A percentile compares a stretch with the other conserved stretches of the same genome.
Evolutionary conservation across 2,329 filamentous ascomycete genomes (phyloP).

Genomic region (Coniochaeta hoffmannii): DNA sequence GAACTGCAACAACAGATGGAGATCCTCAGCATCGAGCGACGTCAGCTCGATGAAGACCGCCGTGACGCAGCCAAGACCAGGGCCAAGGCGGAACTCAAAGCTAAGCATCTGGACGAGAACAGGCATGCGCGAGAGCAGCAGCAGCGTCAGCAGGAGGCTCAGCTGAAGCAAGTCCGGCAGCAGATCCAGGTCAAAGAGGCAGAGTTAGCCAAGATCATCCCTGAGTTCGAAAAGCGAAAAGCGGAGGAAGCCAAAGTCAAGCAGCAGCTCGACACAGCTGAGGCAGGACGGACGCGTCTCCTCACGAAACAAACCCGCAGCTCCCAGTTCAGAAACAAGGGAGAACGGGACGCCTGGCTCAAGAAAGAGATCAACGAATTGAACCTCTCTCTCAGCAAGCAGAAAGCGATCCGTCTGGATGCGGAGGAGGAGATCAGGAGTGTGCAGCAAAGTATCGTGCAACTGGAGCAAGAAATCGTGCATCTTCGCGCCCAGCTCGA

Average conservation of each 20-base stretch:
- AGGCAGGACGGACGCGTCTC: slow-evolving; percentile 68
- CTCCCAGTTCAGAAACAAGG: slow-evolving; percentile 80
- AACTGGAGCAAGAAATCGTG: slow-evolving; percentile 66
- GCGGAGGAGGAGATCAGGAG: slow-evolving; percentile 74
- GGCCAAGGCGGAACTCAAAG: slow-evolving; percentile 79
- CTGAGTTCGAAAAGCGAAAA: slow-evolving; percentile 67
- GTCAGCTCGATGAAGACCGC: slow-evolving; percentile 83
- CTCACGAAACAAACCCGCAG: slow-evolving; percentile 89
- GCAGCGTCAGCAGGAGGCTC: slow-evolving; percentile 61
- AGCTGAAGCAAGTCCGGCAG: slow-evolving; percentile 63
- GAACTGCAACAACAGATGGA: slow-evolving; percentile 77
- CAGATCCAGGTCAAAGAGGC: slow-evolving; percentile 71
- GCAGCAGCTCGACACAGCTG: slow-evolving; percentile 66
- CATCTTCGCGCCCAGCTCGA: slow-evolving; percentile 66
- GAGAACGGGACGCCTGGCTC: slow-evolving; percentile 79
- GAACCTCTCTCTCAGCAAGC: slow-evolving; percentile 65
- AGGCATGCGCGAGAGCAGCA: slow-evolving; percentile 71
- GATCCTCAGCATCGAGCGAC: slow-evolving; percentile 74
- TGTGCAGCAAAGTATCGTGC: slow-evolving; percentile 62
- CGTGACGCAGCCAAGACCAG: slow-evolving; percentile 71
- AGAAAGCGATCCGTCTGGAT: slow-evolving; percentile 79
- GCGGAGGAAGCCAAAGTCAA: slow-evolving; percentile 64
- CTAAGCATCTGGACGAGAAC: slow-evolving; percentile 76
- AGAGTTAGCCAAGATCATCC: slow-evolving; percentile 68
- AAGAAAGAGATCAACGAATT: slow-evolving; percentile 74